phyloP scores from a whole-genome alignment of 208 protist species.

The Herpetomonas tarakana region DNA sequence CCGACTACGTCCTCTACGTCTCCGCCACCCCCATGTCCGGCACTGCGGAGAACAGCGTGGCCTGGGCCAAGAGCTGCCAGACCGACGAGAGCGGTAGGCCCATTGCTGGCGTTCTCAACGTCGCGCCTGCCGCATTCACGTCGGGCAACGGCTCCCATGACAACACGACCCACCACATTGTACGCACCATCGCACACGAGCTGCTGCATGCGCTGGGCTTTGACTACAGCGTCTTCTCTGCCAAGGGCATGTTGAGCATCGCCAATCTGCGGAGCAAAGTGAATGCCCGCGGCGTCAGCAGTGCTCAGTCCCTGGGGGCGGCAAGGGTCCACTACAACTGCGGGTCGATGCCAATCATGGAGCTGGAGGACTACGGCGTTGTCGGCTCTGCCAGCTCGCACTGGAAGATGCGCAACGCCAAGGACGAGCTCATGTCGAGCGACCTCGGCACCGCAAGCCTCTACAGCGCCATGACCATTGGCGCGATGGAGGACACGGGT shows the following conservation, averaged over 20 bases:
- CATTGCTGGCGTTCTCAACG: too few relatives aligned
- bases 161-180: background rate
- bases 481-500: slow-evolving; percentile 52
- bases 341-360: slow-evolving; percentile 22
- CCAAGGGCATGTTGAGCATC: slow-evolving; percentile 7
- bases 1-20: slow-evolving; percentile 46
- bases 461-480: slow-evolving; percentile 56
- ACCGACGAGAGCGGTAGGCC: too few relatives aligned
- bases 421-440: slow-evolving; percentile 66
- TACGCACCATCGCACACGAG: slow-evolving; percentile 41
- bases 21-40: slow-evolving; percentile 12
- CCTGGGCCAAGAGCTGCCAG: slow-evolving; percentile 30
- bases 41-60: background rate
- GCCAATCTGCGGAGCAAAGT: slow-evolving; percentile 2
- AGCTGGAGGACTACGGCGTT: slow-evolving; percentile 56
- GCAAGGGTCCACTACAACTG: slow-evolving; percentile 49
- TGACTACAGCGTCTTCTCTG: slow-evolving; percentile 1
- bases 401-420: slow-evolving; percentile 60
- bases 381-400: slow-evolving; percentile 39
- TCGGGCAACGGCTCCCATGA: slow-evolving; percentile 30
- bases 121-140: slow-evolving; percentile 2
- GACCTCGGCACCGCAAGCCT: slow-evolving; percentile 14
- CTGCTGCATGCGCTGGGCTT: slow-evolving; percentile 68
- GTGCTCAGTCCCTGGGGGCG: slow-evolving; percentile 13
- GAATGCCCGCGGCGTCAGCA: slow-evolving; percentile 10